Evolutionary conservation across 176 grass and related monocot species (phyloP).

Genomic region (Microstegium vimineum): DNA sequence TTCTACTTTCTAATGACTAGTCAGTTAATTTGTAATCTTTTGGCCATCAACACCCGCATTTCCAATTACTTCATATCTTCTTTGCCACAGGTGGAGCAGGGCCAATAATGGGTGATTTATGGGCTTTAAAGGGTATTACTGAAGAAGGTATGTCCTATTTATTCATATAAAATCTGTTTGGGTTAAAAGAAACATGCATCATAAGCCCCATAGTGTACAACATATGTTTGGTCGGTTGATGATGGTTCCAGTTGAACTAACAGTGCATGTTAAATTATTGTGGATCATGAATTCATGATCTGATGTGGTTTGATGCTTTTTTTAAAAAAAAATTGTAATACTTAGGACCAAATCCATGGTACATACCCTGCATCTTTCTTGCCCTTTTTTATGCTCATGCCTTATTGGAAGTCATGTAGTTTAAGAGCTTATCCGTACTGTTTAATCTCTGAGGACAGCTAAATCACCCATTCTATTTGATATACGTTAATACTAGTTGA

Average conservation of each 20-base stretch:
- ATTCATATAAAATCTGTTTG: slow-evolving; percentile 6
- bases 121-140: slow-evolving; percentile 95
- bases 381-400: background rate
- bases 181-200: background rate
- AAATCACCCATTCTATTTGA: background rate
- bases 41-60: background rate
- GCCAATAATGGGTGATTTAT: slow-evolving; percentile 92
- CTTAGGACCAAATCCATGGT: background rate
- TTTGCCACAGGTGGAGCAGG: slow-evolving; percentile 68
- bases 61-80: slow-evolving; percentile 7
- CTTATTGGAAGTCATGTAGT: background rate
- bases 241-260: background rate
- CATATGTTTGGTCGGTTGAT: background rate
- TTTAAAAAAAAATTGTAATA: background rate
- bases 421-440: slow-evolving; percentile 14
- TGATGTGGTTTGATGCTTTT: background rate
- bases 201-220: background rate
- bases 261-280: background rate
- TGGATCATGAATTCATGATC: background rate
- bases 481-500: background rate
- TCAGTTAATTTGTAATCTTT: slow-evolving; percentile 2
- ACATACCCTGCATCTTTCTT: background rate
- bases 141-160: slow-evolving; percentile 74
- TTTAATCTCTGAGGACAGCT: background rate
- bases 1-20: background rate